Base-by-base conservation (phyloP, 345 rosid species). In the Populus nigra region DNA sequence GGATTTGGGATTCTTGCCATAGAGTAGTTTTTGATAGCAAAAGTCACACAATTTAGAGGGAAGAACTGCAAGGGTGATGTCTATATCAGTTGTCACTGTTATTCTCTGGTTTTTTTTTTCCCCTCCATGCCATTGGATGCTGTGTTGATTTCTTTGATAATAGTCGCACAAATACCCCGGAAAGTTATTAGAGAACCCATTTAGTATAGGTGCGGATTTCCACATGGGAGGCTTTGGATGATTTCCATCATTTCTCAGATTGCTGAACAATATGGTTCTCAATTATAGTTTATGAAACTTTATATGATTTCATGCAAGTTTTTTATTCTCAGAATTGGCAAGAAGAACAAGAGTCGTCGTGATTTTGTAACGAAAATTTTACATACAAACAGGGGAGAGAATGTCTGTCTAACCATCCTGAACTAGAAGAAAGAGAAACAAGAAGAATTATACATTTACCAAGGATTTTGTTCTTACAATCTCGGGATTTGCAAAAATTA, bases 121-220 rank as follows among this genome's bases (percentile, higher is more conserved):
- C 12, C 45, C 47, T 70, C 16, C 0, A 67, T 67, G 18, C 71
- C 15, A 68, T 25, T 39, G 50, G 29, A 68, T 39, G 31, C 72
- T n/a, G 72, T 68, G n/a, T 73, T 71, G 62, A 71, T 49, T 47
- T 72, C 27, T 72, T 71, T 50, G 65, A 53, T 63, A 53, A 45
- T 38, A 13, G 50, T 12, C 13, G 50, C 25, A 72, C 36, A 43
- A 33, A 53, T 53, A 53, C 75, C n/a, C 3, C 53, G 25, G 25
- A 10, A 43, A 63, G 45, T 53, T 53, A 31, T 29, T 53, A 50
- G 29, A 72, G 7, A 3, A 31, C 18, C 65, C 65, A 43, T 4
- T 55, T 33, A 72, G 57, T 33, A 72, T 72, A 53, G 18, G 29
- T 45, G 73, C 25, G 53, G 72, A 17, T 38, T 68, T 71, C 29